Evolutionary conservation across 2,329 filamentous ascomycete species (phyloP).

Genomic region (Phyllachora maydis): DNA sequence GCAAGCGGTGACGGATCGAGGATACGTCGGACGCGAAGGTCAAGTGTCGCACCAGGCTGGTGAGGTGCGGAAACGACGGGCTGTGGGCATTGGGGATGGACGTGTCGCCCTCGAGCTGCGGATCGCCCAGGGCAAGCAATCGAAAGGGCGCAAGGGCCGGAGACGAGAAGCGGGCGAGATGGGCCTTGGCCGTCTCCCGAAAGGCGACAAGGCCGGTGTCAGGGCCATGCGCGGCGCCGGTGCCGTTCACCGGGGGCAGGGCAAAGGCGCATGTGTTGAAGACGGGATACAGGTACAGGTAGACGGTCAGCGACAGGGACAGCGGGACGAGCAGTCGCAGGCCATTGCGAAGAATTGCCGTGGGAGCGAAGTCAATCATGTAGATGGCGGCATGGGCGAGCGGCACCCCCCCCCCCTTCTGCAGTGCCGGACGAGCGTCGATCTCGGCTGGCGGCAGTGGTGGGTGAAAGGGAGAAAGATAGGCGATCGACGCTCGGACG

Average conservation of each 20-base stretch:
- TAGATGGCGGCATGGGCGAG: slow-evolving; percentile 14
- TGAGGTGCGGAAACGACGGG: slow-evolving; percentile 30
- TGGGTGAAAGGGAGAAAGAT: slow-evolving; percentile 1
- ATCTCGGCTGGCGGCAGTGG: too few species aligned
- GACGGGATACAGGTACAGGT: slow-evolving; percentile 74
- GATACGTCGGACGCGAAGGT: slow-evolving; percentile 22
- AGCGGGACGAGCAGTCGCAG: slow-evolving; percentile 39
- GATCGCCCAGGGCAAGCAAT: slow-evolving; percentile 73
- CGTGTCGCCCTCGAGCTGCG: slow-evolving; percentile 82
- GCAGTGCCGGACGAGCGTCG: too few species aligned
- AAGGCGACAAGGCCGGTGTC: slow-evolving; percentile 11
- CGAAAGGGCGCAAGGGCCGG: slow-evolving; percentile 49
- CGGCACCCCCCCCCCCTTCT: slow-evolving; percentile 1
- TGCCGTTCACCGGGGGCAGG: slow-evolving; percentile 14
- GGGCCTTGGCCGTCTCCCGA: slow-evolving; percentile 17
- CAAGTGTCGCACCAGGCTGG: slow-evolving; percentile 21
- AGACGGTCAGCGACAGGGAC: slow-evolving; percentile 48
- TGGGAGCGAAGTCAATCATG: slow-evolving; percentile 24
- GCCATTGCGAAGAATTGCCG: slow-evolving; percentile 31
- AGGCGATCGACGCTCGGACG: too few species aligned
- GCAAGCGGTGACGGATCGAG: slow-evolving; percentile 28
- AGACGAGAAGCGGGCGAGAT: slow-evolving; percentile 9
- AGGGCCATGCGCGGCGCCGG: slow-evolving; percentile 2
- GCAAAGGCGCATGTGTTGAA: slow-evolving; percentile 71
- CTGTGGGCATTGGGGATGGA: slow-evolving; percentile 45